These are phyloP conservation scores for Magnaporthiopsis poae DNA, from an alignment of 2,329 filamentous ascomycete genomes.

Conservation along the genomic window DNA sequence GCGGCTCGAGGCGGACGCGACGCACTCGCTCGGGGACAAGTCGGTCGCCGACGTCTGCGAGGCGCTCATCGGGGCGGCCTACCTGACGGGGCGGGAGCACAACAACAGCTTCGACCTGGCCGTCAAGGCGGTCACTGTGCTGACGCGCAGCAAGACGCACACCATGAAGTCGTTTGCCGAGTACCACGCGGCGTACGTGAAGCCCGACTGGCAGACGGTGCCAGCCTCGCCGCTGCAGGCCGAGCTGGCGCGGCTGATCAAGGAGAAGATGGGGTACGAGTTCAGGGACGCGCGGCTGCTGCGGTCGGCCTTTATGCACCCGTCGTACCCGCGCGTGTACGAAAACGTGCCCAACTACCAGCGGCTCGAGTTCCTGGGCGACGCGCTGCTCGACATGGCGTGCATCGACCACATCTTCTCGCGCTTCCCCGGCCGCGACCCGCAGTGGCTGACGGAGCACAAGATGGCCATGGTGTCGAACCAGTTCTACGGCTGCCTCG, in stretches of 20 bases:
- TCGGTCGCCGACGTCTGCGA: slow-evolving; percentile 90
- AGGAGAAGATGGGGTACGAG: slow-evolving; percentile 43
- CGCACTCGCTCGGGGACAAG: slow-evolving; percentile 72
- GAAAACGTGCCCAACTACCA: slow-evolving; percentile 83
- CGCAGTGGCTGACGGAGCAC: slow-evolving; percentile 95
- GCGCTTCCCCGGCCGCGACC: slow-evolving; percentile 66
- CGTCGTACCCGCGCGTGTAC: slow-evolving; percentile 65
- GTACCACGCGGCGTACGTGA: slow-evolving; percentile 59
- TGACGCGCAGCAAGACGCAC: slow-evolving; percentile 64
- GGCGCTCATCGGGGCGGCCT: slow-evolving; percentile 81
- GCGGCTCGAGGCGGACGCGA: slow-evolving; percentile 28
- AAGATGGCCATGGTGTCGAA: slow-evolving; percentile 99
- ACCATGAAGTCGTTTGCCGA: slow-evolving; percentile 59
- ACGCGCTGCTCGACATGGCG: slow-evolving; percentile 76
- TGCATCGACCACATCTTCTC: slow-evolving; percentile 76
- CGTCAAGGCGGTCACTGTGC: slow-evolving; percentile 52
- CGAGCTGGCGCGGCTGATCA: slow-evolving; percentile 57
- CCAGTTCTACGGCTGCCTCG: slow-evolving; percentile 77
- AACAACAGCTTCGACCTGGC: slow-evolving; percentile 42
- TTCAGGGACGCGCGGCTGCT: slow-evolving; percentile 71
- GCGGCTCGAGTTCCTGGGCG: slow-evolving; percentile 82
- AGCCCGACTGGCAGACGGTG: slow-evolving; percentile 61
- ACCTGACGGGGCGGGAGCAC: slow-evolving; percentile 32
- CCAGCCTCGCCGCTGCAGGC: slow-evolving; percentile 55
- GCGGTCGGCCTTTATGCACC: slow-evolving; percentile 77